These are phyloP conservation scores for Dionaea muscipula DNA, from an alignment of 179 eudicot species.

Conservation along the genomic window DNA sequence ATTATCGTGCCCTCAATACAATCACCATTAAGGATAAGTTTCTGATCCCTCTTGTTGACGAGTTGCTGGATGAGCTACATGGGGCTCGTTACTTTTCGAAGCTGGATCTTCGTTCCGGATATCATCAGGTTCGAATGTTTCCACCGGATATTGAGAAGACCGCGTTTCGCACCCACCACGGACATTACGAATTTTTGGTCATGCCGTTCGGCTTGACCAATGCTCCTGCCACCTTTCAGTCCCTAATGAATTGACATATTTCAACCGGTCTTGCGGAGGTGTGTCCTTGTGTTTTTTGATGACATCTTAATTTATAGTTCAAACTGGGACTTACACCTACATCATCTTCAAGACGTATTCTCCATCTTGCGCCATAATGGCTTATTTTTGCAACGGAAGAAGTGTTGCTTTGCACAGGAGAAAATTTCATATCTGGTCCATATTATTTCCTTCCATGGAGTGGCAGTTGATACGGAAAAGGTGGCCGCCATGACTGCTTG, in stretches of 20 bases:
- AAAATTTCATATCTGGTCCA: neutral
- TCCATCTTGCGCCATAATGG: neutral
- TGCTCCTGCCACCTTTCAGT: no score
- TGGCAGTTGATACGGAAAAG: neutral
- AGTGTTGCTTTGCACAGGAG: neutral
- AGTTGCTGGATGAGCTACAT: neutral
- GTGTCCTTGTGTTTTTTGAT: neutral
- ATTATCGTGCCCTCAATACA: neutral
- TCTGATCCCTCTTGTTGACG: neutral
- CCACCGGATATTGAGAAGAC: neutral
- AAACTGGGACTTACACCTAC: neutral
- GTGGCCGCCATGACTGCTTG: neutral
- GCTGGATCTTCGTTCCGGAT: neutral
- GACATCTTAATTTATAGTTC: neutral
- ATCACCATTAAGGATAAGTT: neutral
- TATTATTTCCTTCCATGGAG: neutral
- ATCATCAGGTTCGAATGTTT: neutral
- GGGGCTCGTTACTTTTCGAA: neutral
- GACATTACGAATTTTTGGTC: neutral
- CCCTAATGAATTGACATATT: neutral
- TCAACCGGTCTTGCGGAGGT: neutral
- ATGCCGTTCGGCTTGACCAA: no score
- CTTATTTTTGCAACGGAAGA: neutral
- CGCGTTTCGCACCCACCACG: neutral
- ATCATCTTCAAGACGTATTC: neutral